Evolutionary conservation across 129 eudicot genomes (phyloP), one percentile per base, ranked within the genome.

Genomic region (Escallonia herrerae): DNA sequence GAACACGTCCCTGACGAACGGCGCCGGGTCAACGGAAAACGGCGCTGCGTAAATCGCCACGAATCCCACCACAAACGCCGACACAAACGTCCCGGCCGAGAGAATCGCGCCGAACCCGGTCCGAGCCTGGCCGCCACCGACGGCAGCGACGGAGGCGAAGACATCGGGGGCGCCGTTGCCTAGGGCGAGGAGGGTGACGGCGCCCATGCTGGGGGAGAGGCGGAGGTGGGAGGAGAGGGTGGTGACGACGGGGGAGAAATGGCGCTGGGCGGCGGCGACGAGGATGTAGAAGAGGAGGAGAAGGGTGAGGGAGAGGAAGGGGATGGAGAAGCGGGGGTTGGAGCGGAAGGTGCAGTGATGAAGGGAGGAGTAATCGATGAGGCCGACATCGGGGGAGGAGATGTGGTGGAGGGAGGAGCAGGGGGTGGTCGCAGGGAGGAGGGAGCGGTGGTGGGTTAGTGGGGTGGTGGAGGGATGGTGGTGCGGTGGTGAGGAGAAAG

Each of bases 151-250:
- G 2, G 96, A 88, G 0, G 98, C 83, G 57, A 93, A 93, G 7
- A 93, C 96, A 60, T 93, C 98, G 0, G 98, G 98, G 0, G 98
- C 96, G 5, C 98, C 98, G 69, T 88, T 93, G 0, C 98, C 98
- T 7, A 93, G 81, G 3, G 98, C 95, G 9, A 93, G 60, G 2
- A 93, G 76, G 4, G 98, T 93, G 12, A 93, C 98, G 0, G 98
- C 98, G 0, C 87, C 98, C 87, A 93, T 86, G 4, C 79, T 74
- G 0, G 96, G 96, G 2, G 95, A 70, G 5, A 93, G 61, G 7
- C 60, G 75, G 15, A 93, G 52, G 7, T 71, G 95, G 7, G 72
- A 45, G 5, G 89, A 68, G n/a, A 93, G 87, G 15, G 79, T 85
- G 2, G 98, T 85, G 9, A 93, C 96, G 11, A 86, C 81, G 11